Base-by-base conservation (phyloP, 192 early-diverging fungal genomes). In the Backusella australiensis region DNA sequence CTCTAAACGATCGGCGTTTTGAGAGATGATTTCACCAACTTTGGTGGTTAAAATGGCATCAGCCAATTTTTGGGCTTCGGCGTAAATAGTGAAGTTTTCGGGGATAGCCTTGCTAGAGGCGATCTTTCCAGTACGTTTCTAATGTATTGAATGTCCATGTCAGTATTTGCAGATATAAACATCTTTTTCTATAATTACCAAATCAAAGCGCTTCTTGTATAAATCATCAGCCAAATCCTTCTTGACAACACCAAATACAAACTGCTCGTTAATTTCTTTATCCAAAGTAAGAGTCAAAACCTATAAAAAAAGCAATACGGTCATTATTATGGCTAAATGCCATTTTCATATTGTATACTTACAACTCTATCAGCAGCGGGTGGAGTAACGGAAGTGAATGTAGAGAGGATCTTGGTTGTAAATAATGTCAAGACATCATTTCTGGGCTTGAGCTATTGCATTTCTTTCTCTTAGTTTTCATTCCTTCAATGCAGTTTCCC, bases 161-260 rank as follows among this genome's bases (percentile, higher is more conserved):
- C 4, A 15, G 11, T 63, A 44, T 44, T 44, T 5, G 42, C 2
- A 29, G 4, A 59, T 26, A 52, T 3, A 63, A 26, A 3, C 8
- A 4, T 63, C 6, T 53, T 15, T 53, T 15, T 63, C 8, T 29
- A 0, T 7, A 8, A 4, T 69, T 72, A 82, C 81, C 71, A 83
- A 67, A 80, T 83, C 82, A 65, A 75, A 95, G 38, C 95, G 88
- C 26, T 86, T 82, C 34, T 91, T 84, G 74, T 79, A 72, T n/a
- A 93, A 74, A 2, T 84, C 86, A 65, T 88, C 81, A 36, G 89
- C 83, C 12, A 82, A 82, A 70, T 84, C 75, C 74, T 85, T 86
- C 9, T 84, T 86, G 15, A 94, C 78, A 12, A 93, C 87, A 12
- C 89, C 92, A 86, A 95, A 93, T 34, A 94, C 90, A 82, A 94